Evolutionary conservation across 495 filamentous ascomycete species (phyloP).

Genomic region (Penicillium simplicissimum): DNA sequence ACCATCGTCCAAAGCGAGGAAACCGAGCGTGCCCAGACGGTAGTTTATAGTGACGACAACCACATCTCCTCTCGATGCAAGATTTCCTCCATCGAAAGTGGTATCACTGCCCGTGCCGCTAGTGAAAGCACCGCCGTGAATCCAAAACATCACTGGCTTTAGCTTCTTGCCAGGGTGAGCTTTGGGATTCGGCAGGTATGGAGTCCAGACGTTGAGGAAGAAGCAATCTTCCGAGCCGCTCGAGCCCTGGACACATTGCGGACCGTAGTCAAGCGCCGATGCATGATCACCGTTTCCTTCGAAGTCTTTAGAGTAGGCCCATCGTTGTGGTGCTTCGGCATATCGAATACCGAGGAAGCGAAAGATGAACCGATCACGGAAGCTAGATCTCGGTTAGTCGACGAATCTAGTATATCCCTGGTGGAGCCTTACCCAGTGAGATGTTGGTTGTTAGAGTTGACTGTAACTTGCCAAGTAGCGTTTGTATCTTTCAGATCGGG

Average conservation of each 20-base stretch:
- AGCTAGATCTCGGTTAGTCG: conserved; percentile 10
- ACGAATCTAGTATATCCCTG: too few species aligned
- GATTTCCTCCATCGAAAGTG: conserved; percentile 42
- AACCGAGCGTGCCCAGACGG: conserved; percentile 42
- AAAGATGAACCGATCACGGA: conserved; percentile 29
- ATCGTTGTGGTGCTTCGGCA: conserved; percentile 21
- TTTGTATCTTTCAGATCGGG: conserved; percentile 15
- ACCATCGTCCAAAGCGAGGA: conserved; percentile 28
- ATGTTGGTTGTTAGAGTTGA: conserved; percentile 22
- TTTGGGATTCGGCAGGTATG: conserved; percentile 39
- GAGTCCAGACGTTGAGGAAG: conserved; percentile 51
- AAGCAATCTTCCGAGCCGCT: conserved; percentile 36
- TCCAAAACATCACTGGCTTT: conserved; percentile 49
- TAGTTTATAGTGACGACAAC: conserved; percentile 50
- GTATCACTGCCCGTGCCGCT: conserved; percentile 39
- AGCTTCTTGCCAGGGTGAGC: conserved; percentile 18
- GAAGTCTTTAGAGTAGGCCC: conserved; percentile 24
- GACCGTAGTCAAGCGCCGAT: conserved; percentile 26
- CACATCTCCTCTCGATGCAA: conserved; percentile 47
- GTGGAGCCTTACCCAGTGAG: conserved; percentile 19
- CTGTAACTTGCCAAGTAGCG: conserved; percentile 20
- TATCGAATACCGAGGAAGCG: conserved; percentile 30
- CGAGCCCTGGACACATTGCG: conserved; percentile 19
- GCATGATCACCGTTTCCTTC: conserved; percentile 13
- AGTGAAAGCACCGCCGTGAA: conserved; percentile 51